phyloP scores from a whole-genome alignment of 805 yeast species.

The Zygosaccharomyces bisporus region DNA sequence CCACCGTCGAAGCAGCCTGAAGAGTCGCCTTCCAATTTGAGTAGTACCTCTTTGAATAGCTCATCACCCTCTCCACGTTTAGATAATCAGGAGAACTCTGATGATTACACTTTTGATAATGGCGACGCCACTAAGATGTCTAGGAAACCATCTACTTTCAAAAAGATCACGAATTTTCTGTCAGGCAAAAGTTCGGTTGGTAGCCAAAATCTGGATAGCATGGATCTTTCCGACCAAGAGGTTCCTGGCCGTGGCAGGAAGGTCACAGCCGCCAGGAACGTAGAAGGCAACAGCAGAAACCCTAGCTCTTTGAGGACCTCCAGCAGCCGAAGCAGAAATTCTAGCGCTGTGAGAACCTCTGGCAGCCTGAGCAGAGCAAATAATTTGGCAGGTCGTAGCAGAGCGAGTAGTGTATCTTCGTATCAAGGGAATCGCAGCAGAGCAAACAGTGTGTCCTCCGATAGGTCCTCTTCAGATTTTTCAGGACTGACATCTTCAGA shows the following conservation, averaged over 20 bases:
- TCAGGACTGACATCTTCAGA: constrained; percentile 11
- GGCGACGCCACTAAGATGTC: constrained; percentile 14
- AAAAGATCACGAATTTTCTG: constrained; percentile 22
- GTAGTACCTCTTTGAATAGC: not conserved
- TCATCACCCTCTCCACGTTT: not conserved
- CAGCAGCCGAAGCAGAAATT: not conserved
- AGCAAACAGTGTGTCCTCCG: constrained; percentile 20
- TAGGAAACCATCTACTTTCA: constrained; percentile 20
- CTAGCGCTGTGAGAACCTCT: not conserved
- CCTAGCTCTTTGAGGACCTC: not conserved
- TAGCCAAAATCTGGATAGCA: constrained; percentile 3
- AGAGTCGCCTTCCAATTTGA: not conserved
- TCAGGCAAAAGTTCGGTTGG: constrained; percentile 22
- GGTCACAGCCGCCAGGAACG: not conserved
- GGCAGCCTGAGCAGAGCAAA: constrained; percentile 12
- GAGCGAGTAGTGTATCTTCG: constrained; percentile 9
- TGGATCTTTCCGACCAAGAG: constrained; percentile 2
- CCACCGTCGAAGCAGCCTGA: not conserved
- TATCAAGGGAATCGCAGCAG: constrained; percentile 8
- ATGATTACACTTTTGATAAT: constrained; percentile 18
- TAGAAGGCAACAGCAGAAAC: constrained; percentile 1
- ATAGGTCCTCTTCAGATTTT: constrained; percentile 13
- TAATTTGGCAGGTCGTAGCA: constrained; percentile 8
- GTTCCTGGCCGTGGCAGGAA: constrained; percentile 2
- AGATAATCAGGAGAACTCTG: constrained; percentile 11